Evolutionary conservation across 2,329 filamentous ascomycete species (phyloP), one percentile per base, ranked within the genome.

Genomic region (Sarocladium oryzae): DNA sequence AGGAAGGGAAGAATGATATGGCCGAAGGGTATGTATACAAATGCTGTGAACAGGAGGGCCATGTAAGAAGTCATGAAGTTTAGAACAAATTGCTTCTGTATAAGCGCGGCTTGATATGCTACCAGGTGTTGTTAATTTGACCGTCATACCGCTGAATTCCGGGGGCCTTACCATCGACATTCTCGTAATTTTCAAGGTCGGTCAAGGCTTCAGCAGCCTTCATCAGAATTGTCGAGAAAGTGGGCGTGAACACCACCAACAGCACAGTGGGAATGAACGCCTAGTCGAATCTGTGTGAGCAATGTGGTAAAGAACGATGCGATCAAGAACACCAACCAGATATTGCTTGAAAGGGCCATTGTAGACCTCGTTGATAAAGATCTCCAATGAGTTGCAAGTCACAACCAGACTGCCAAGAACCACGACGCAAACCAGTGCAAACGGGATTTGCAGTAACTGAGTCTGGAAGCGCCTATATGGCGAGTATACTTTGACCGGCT

Each of bases 51-150:
- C 63, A 95, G 85, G n/a, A 95, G 85, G 1, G 89, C 88, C 50
- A 95, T 82, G 65, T 96, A 97, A 0, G 91, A 95, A 5, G 90
- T 95, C 69, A 97, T 92, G 69, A 96, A 96, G 72, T 96, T 95
- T 62, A 97, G 81, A 13, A 97, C 84, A 62, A 99, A 97, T 30
- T 95, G 86, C 73, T 99, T 99, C 53, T 88, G 84, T 0, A 93
- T 89, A 63, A 96, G 80, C 2, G 91, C 87, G 18, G 87, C 82
- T 54, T 95, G 83, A 61, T 96, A 87, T 13, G 84, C 85, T 83
- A 56, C 7, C 11, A 18, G 2, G 8, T 8, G 8, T 18, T 9
- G 20, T 45, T 24, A 45, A 28, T 18, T 24, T 23, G 8, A 26
- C 16, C 4, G 30, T n/a, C n/a, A 6, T 7, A 33, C 23, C 9